Conservation (phyloP, 345 rosid species). For the Boechera stricta region DNA sequence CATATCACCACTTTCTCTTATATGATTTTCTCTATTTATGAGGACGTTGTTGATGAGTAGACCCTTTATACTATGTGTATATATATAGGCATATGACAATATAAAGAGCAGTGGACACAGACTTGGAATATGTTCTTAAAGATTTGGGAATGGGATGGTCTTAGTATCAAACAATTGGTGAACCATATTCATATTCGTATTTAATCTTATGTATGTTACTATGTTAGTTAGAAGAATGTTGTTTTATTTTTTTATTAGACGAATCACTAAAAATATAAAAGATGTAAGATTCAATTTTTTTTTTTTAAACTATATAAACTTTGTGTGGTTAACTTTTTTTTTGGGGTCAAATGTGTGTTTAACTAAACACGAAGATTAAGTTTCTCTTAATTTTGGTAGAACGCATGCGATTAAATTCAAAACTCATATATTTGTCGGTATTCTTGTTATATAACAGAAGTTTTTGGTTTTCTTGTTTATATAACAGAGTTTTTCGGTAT, state of each 20-base stretch:
- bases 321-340: background rate
- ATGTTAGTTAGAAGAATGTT: background rate
- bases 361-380: background rate
- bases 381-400: background rate
- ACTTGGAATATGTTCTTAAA: conserved; percentile 35
- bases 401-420: background rate
- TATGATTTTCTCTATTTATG: conserved; percentile 7
- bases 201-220: background rate
- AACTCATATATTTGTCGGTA: background rate
- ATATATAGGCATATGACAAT: conserved; percentile 25
- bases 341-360: too few relatives aligned
- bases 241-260: background rate
- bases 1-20: conserved; percentile 31
- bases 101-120: conserved; percentile 29
- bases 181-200: conserved; percentile 19
- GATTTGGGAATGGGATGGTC: conserved; percentile 14
- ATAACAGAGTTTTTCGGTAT: background rate
- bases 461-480: too few relatives aligned
- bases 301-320: background rate
- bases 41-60: conserved; percentile 5
- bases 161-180: conserved; percentile 24
- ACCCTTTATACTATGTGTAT: conserved; percentile 4
- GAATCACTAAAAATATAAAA: background rate
- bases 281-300: background rate
- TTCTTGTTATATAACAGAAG: too few relatives aligned